These are phyloP conservation scores for Lentinula aciculospora DNA, from an alignment of 768 basidiomycete species.

Conservation along the genomic window DNA sequence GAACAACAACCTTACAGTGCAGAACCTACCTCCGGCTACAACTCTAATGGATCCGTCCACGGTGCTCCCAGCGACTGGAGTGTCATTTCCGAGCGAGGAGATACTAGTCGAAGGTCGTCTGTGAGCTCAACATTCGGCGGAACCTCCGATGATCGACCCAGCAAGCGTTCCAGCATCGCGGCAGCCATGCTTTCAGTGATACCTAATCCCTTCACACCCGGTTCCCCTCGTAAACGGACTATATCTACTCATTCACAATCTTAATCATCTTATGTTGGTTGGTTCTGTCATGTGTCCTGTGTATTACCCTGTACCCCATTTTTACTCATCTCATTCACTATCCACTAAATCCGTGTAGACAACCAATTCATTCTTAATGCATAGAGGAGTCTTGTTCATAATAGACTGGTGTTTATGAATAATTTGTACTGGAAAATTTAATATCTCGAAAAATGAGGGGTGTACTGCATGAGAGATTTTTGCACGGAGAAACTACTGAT, in stretches of 20 bases:
- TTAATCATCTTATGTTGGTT: slow-evolving; percentile 11
- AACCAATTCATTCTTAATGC: neutral
- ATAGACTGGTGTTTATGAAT: neutral
- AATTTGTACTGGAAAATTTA: neutral
- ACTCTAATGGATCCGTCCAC: slow-evolving; percentile 49
- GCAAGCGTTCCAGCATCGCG: slow-evolving; percentile 59
- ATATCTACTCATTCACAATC: slow-evolving; percentile 20
- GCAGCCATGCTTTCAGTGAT: slow-evolving; percentile 58
- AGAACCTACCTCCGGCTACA: slow-evolving; percentile 42
- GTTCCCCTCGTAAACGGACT: slow-evolving; percentile 34
- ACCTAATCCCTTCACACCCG: slow-evolving; percentile 45
- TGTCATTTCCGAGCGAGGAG: slow-evolving; percentile 76
- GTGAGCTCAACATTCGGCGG: slow-evolving; percentile 45
- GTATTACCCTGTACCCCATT: neutral
- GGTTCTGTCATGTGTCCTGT: neutral
- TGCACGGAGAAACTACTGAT: neutral
- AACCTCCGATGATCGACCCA: slow-evolving; percentile 23
- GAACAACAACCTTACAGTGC: slow-evolving; percentile 20
- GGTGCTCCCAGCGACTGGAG: slow-evolving; percentile 77
- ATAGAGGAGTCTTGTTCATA: too few relatives aligned
- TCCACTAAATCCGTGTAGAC: neutral
- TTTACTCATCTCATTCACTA: neutral
- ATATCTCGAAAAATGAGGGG: neutral
- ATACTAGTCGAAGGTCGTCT: slow-evolving; percentile 39
- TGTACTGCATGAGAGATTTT: neutral